Base-by-base conservation (phyloP, 1,284 basidiomycete species). In the Trametes pubescens region DNA sequence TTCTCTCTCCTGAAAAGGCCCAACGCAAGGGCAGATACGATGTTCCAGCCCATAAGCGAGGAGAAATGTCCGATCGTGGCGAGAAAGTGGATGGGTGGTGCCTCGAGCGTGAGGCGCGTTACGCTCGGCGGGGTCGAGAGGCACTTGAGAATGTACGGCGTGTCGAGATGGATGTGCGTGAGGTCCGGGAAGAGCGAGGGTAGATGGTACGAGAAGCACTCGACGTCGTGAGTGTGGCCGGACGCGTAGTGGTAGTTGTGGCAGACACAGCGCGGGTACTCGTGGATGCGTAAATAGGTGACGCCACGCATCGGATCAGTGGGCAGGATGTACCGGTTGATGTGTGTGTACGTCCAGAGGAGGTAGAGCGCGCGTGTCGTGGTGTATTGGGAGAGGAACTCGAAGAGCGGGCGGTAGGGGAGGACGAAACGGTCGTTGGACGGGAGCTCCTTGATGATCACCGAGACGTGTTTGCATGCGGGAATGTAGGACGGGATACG, bases 201-300 rank as follows among this genome's bases (percentile, higher is more conserved):
- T 48, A 68, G 62, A 52, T 57, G 24, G 32, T 60, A 62, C 26
- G 64, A 65, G 59, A 68, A 65, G 57, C 66, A 68, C 16, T 64
- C 61, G 4, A 37, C 11, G 49, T 57, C 44, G 49, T 59, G 59
- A 2, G 34, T 29, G 59, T 51, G 51, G 11, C 37, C 43, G 32
- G 13, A n/a, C 38, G 22, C 8, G 46, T 55, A 44, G 21, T 35
- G 29, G 38, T 38, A 37, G 34, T 65, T 58, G 55, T 68, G 66
- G 54, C 68, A 69, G 16, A 60, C 21, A 54, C 68, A 69, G 32
- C 68, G 63, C 21, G 68, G 68, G 21, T 62, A 64, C 40, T 67
- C 47, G 59, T 52, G 59, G n/a, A 69, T 21, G 34, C 59, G 65
- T 32, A 69, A 59, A 51, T 65, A 61, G 40, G 64, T 66, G 24